Percentiles rank a stretch among this genome's conserved stretches.
phyloP scores from a whole-genome alignment of 148 eudicot genomes.

The Rhododendron ovatum region DNA sequence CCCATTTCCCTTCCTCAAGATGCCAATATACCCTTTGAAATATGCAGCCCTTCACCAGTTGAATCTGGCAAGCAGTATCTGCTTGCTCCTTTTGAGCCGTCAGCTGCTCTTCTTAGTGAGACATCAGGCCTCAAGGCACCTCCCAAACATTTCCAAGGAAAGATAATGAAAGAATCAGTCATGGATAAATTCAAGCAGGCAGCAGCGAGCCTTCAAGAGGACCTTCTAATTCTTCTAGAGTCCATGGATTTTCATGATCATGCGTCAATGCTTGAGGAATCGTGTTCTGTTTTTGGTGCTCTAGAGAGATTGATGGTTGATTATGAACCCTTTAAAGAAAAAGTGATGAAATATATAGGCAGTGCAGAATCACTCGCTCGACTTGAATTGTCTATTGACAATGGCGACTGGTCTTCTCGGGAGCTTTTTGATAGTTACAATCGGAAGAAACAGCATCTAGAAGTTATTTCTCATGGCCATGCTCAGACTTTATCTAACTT shows the following conservation, averaged over 20 bases:
- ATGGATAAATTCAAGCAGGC: background rate
- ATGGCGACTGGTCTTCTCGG: background rate
- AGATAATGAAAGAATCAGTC: background rate
- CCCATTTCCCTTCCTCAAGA: conserved; percentile 11
- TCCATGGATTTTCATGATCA: conserved; percentile 10
- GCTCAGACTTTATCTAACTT: background rate
- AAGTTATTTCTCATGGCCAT: conserved; percentile 9
- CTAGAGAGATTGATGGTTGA: background rate
- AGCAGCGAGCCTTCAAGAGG: conserved; percentile 6
- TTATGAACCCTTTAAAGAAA: conserved; percentile 4
- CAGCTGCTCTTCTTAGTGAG: background rate
- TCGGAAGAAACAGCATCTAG: background rate
- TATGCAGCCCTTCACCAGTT: background rate
- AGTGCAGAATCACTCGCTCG: background rate
- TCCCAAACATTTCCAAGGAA: background rate
- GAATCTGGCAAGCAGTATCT: background rate
- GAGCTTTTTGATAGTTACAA: conserved; percentile 2
- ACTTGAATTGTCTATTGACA: background rate
- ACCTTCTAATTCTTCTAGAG: conserved; percentile 6
- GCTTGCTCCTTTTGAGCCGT: background rate
- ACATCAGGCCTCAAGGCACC: background rate
- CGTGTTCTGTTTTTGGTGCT: conserved; percentile 2
- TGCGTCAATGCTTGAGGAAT: background rate
- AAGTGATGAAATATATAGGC: background rate
- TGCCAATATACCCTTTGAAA: background rate